Base-by-base conservation (phyloP, 257 asterid genomes). In the Nyctanthes arbortristis region DNA sequence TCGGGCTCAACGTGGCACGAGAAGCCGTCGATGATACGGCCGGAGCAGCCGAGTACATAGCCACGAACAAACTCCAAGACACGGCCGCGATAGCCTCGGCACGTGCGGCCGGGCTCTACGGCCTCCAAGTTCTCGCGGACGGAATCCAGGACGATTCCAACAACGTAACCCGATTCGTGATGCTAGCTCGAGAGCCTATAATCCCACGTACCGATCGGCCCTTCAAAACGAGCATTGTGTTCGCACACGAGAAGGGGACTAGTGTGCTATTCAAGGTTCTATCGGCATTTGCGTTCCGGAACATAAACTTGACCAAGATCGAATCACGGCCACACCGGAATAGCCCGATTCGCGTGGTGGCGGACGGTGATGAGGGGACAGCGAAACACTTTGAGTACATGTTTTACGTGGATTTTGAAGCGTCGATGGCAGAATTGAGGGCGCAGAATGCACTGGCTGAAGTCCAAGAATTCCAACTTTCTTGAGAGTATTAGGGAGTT, bases 341-440 rank as follows among this genome's bases (percentile, higher is more conserved):
- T 34, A 68, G 84, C 16, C 88, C 88, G 13, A 78, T 83, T 16
- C 35, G 88, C 27, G 25, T 83, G 27, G 85, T 78, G 7, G 88
- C 80, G 54, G 85, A 83, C 54, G 85, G 73, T 0, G 80, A 75
- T 57, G 82, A 77, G 10, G 88, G 88, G 4, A 83, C 84, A 14
- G 88, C 88, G 3, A 83, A 83, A 80, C 88, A 83, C 52, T 83
- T 83, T 54, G 85, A 83, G 71, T 83, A 83, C 78, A 75, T 83
- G 85, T 83, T 80, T 34, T 83, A 83, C 6, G 78, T 80, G 13
- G 88, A 83, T 61, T 83, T 83, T 35, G 88, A 83, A 24, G 88
- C 88, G 1, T 83, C 88, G 0, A 78, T 83, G 88, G 88, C 88
- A 66, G 88, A 83, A 2, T 83, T 80, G 31, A 77, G 85, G 70